Percentiles rank a stretch among this genome's conserved stretches.
These are phyloP conservation scores for Blastobotrys proliferans DNA, from an alignment of 1,139 yeast genomes.

Conservation along the genomic window DNA sequence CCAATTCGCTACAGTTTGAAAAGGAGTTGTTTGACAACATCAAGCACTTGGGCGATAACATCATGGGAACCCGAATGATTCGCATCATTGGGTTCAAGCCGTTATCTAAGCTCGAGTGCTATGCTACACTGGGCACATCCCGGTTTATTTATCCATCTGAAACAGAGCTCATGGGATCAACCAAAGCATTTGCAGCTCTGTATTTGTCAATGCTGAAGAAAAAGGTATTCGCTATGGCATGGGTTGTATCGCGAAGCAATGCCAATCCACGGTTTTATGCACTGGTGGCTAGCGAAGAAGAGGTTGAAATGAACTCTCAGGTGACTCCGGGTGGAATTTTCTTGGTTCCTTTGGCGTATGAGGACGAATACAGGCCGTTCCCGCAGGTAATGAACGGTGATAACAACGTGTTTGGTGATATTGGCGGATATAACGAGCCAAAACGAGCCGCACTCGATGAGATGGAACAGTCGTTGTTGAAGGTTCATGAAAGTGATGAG, in stretches of 20 bases:
- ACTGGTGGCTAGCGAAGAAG: constrained; percentile 49
- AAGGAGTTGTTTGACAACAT: neutral
- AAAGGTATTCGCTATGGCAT: constrained; percentile 59
- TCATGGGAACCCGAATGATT: constrained; percentile 38
- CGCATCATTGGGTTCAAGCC: constrained; percentile 69
- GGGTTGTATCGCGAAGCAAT: constrained; percentile 59
- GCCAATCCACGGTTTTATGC: constrained; percentile 59
- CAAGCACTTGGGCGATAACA: constrained; percentile 19
- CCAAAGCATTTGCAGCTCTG: constrained; percentile 61
- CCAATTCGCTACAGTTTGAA: neutral
- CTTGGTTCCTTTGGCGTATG: constrained; percentile 37
- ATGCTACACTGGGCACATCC: constrained; percentile 52
- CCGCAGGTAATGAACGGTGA: too few species aligned
- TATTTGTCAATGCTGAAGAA: constrained; percentile 50
- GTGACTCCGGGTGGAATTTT: constrained; percentile 34
- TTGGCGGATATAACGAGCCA: neutral
- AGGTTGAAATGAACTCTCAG: constrained; percentile 8
- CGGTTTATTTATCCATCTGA: constrained; percentile 59
- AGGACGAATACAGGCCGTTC: constrained; percentile 35
- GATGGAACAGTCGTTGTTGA: neutral
- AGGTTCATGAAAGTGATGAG: too few species aligned
- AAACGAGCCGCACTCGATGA: neutral
- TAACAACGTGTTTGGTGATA: neutral
- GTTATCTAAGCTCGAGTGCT: constrained; percentile 25
- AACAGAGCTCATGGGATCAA: constrained; percentile 57